Percentiles rank a stretch among this genome's conserved stretches.
phyloP scores from a whole-genome alignment of 1,139 yeast genomes.

The Suhomyces anneliseae region DNA sequence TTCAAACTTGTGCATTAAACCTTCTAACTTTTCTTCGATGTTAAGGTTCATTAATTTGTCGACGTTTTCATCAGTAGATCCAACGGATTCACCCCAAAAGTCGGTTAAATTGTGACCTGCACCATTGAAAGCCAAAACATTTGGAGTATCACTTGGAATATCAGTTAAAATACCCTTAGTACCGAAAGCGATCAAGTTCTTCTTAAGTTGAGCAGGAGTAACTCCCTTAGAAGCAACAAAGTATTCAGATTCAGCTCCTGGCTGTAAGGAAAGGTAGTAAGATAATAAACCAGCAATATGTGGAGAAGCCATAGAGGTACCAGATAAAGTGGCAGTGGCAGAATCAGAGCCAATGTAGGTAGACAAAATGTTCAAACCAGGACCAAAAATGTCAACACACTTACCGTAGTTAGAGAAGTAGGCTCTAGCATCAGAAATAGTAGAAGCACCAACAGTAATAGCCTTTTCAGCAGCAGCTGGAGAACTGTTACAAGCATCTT shows the following conservation, averaged over 20 bases:
- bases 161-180: constrained; percentile 68
- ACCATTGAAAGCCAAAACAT: constrained; percentile 88
- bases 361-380: constrained; percentile 77
- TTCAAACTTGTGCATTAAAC: constrained; percentile 22
- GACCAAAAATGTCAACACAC: constrained; percentile 85
- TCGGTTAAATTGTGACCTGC: constrained; percentile 77
- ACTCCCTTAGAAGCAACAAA: constrained; percentile 58
- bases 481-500: constrained; percentile 80
- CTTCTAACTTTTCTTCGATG: constrained; percentile 20
- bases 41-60: background rate
- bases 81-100: constrained; percentile 54
- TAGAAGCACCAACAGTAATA: constrained; percentile 81
- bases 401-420: constrained; percentile 80
- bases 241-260: constrained; percentile 74
- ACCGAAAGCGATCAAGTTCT: constrained; percentile 79
- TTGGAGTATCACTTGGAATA: constrained; percentile 82
- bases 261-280: constrained; percentile 89
- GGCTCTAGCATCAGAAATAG: constrained; percentile 72
- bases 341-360: constrained; percentile 84
- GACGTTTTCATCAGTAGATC: background rate
- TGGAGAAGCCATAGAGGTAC: constrained; percentile 99
- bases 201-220: constrained; percentile 85
- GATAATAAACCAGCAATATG: constrained; percentile 90
- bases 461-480: constrained; percentile 80
- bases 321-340: constrained; percentile 89